Evolutionary conservation across 2,329 filamentous ascomycete genomes (phyloP), one percentile per base, ranked within the genome.

Genomic region (Remersonia thermophila): DNA sequence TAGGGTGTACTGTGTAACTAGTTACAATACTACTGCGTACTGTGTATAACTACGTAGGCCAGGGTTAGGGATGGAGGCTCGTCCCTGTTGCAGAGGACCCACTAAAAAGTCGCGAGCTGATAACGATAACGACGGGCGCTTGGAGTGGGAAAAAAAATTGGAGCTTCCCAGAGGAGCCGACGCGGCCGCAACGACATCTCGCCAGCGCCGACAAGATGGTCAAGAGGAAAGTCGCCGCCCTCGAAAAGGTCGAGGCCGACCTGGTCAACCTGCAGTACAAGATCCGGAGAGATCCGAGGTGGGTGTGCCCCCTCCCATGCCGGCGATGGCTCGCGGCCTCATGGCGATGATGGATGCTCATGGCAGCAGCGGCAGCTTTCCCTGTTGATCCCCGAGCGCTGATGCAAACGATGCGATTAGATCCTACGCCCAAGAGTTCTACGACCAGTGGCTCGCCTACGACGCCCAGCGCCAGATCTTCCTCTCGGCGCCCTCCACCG

Each of bases 221-320:
- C 41, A 94, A 94, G 63, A 73, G 86, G 58, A 93, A 91, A 65
- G 73, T 94, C 40, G 84, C 83, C 38, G 87, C 87, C 42, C 77
- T 95, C 59, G 87, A 95, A 63, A 95, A 95, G 71, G 77, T 94
- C 49, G 87, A 95, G 55, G 87, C 86, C 25, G 85, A 93, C 60
- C 67, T 93, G 71, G 78, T 85, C 45, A 91, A 81, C 60, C 66
- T 95, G 35, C 86, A 93, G 56, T 84, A 93, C 66, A 94, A 93
- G 64, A 86, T 94, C 54, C 75, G 81, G 46, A 73, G 80, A 57
- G 87, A 95, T 61, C 85, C 87, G 31, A 74, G 77, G 70, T 82
- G 68, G 73, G 57, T 25, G 16, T 27, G 28, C 41, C 37, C 25
- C 15, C n/a, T 10, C 26, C 10, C 20, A 27, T 30, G n/a, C 12